These are phyloP conservation scores for Penicillium olsonii DNA, from an alignment of 2,329 filamentous ascomycete species.

Conservation along the genomic window DNA sequence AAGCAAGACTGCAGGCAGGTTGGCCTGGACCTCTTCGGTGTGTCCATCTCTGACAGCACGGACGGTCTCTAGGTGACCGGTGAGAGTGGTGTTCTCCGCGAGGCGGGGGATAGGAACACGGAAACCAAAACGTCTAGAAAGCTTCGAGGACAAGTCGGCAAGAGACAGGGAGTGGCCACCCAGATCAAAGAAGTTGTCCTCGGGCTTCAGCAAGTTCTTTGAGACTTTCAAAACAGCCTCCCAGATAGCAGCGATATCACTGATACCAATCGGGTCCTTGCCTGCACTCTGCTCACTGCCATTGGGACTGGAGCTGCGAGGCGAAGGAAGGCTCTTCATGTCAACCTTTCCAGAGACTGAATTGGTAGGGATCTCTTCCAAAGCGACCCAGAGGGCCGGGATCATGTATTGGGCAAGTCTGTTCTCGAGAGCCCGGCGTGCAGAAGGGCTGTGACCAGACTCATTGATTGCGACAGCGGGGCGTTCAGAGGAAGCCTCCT, in stretches of 20 bases:
- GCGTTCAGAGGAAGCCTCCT: slow-evolving; percentile 57
- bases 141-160: slow-evolving; percentile 71
- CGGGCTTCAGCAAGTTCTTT: slow-evolving; percentile 60
- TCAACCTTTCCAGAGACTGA: slow-evolving; percentile 79
- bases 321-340: slow-evolving; percentile 68
- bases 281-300: slow-evolving; percentile 49
- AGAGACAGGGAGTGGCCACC: slow-evolving; percentile 77
- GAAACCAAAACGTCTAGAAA: slow-evolving; percentile 72
- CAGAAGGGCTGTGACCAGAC: slow-evolving; percentile 69
- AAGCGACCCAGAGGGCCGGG: slow-evolving; percentile 72
- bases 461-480: slow-evolving; percentile 67
- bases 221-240: slow-evolving; percentile 69
- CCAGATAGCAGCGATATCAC: slow-evolving; percentile 72
- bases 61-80: slow-evolving; percentile 72
- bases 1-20: slow-evolving; percentile 68
- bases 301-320: slow-evolving; percentile 54
- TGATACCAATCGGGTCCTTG: slow-evolving; percentile 65
- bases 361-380: slow-evolving; percentile 71
- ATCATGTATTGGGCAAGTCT: slow-evolving; percentile 83
- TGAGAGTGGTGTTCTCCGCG: slow-evolving; percentile 69
- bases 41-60: slow-evolving; percentile 70
- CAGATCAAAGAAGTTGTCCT: slow-evolving; percentile 79
- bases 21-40: slow-evolving; percentile 72
- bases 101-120: slow-evolving; percentile 70
- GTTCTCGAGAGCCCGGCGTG: slow-evolving; percentile 64